Percentiles rank a stretch among this genome's conserved stretches.
Evolutionary conservation across 768 basidiomycete genomes (phyloP).

Genomic region (Kondoa subrosea): DNA sequence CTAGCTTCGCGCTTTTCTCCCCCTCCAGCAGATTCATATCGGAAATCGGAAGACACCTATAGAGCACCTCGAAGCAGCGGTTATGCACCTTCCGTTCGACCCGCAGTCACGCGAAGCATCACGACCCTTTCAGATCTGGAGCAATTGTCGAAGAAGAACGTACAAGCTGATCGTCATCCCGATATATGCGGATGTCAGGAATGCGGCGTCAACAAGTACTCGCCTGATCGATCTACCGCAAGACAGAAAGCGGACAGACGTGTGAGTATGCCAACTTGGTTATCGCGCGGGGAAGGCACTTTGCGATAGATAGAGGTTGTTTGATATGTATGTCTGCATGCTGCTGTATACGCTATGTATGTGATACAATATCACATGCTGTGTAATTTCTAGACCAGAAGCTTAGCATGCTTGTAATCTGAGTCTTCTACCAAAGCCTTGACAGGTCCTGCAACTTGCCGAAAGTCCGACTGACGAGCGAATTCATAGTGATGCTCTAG

Average conservation of each 20-base stretch:
- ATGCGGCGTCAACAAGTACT: not conserved
- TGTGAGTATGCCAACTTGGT: not conserved
- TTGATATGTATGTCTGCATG: not conserved
- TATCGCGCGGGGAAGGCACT: not conserved
- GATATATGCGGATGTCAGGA: not conserved
- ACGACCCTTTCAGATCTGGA: not conserved
- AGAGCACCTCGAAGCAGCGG: not conserved
- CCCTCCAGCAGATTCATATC: not conserved
- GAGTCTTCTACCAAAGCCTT: not conserved
- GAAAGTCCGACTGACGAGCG: not conserved
- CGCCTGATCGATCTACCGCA: not conserved
- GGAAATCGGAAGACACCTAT: not conserved
- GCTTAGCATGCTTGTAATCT: not conserved
- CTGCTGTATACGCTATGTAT: no score
- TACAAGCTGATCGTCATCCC: not conserved
- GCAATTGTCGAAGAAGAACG: not conserved
- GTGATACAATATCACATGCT: not conserved
- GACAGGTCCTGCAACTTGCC: not conserved
- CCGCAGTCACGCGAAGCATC: not conserved
- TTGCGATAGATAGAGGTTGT: not conserved
- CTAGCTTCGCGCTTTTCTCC: not conserved
- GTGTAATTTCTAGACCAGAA: not conserved
- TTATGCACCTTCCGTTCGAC: no score
- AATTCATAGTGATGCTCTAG: not conserved
- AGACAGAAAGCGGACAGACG: not conserved